Evolutionary conservation across 2,329 filamentous ascomycete species (phyloP).

Genomic region (Chaetomium sp.): DNA sequence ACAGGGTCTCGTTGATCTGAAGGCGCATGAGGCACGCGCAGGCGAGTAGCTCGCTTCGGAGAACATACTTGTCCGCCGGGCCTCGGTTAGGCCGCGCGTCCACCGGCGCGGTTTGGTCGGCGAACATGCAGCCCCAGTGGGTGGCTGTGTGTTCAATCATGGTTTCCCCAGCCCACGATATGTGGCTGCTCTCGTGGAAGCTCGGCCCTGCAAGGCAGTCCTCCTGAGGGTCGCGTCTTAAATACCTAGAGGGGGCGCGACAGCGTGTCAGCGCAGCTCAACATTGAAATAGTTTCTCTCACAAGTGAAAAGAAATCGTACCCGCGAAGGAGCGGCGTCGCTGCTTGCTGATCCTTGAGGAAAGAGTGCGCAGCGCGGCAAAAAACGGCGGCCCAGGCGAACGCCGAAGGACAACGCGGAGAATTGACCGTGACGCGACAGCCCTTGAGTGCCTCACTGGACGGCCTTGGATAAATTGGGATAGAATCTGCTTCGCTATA

Average conservation of each 20-base stretch:
- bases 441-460: background rate
- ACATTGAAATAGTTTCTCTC: background rate
- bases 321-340: background rate
- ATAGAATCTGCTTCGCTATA: background rate
- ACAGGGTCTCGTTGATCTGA: background rate
- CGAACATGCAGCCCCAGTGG: background rate
- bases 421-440: background rate
- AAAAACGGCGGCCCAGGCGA: background rate
- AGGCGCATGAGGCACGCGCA: constrained; percentile 1
- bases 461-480: background rate
- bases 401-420: background rate
- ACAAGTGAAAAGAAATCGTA: background rate
- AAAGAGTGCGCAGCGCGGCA: background rate
- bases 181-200: background rate
- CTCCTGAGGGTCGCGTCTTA: background rate
- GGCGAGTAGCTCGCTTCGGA: constrained; percentile 1
- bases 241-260: background rate
- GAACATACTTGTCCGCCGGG: background rate
- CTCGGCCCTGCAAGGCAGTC: background rate
- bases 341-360: background rate
- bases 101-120: background rate
- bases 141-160: background rate
- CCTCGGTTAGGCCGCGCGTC: background rate
- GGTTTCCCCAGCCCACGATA: background rate
- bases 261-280: background rate